Evolutionary conservation across 495 filamentous ascomycete genomes (phyloP).

Genomic region (Penicillium nucicola): DNA sequence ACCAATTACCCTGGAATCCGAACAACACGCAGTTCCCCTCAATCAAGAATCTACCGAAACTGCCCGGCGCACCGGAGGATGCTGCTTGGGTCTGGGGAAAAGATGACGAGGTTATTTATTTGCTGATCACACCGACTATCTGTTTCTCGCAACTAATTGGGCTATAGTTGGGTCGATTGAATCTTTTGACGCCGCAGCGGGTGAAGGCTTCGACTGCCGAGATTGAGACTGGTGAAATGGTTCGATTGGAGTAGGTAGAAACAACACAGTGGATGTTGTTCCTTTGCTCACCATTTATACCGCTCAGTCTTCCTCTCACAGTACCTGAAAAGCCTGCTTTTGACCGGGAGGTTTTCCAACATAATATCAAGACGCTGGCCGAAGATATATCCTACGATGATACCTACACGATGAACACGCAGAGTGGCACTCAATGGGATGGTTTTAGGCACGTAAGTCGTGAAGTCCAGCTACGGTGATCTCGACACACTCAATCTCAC

Average conservation of each 20-base stretch:
- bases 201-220: slow-evolving; percentile 49
- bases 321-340: slow-evolving; percentile 50
- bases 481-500: not conserved
- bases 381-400: slow-evolving; percentile 54
- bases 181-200: slow-evolving; percentile 54
- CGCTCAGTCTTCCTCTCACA: slow-evolving; percentile 51
- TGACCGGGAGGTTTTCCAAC: slow-evolving; percentile 48
- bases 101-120: slow-evolving; percentile 48
- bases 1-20: slow-evolving; percentile 52
- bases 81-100: slow-evolving; percentile 66
- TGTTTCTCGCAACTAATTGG: not conserved
- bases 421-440: slow-evolving; percentile 74
- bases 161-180: slow-evolving; percentile 49
- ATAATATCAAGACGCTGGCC: slow-evolving; percentile 45
- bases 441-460: slow-evolving; percentile 59
- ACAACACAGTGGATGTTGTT: not conserved
- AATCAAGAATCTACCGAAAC: slow-evolving; percentile 48
- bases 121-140: not conserved
- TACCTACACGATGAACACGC: slow-evolving; percentile 65
- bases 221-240: slow-evolving; percentile 53
- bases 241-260: slow-evolving; percentile 40
- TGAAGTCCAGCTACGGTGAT: not conserved
- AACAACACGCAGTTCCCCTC: slow-evolving; percentile 49
- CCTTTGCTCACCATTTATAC: not conserved
- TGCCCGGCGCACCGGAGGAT: slow-evolving; percentile 39